Conservation (phyloP, 2,329 filamentous ascomycete genomes). For the Falciphora oryzae region DNA sequence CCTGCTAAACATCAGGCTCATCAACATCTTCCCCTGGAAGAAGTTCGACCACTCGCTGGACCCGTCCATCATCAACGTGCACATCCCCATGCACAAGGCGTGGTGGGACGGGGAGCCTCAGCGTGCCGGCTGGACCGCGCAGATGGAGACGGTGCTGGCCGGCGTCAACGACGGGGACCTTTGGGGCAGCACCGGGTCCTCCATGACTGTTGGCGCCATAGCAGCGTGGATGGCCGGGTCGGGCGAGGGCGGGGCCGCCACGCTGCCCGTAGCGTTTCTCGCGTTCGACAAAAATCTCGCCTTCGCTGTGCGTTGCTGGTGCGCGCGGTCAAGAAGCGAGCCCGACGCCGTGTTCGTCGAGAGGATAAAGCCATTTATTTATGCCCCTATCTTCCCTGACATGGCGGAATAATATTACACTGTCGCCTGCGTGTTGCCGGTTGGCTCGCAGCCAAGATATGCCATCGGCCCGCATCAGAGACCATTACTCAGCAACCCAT, state of each 20-base stretch:
- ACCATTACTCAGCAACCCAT: too few species aligned
- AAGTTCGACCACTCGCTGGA: not conserved
- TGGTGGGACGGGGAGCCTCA: constrained; percentile 3
- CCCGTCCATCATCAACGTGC: constrained; percentile 4
- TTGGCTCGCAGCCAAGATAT: too few species aligned
- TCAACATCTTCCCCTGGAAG: constrained; percentile 4
- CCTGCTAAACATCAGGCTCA: not conserved
- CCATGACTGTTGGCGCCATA: not conserved
- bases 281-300: constrained; percentile 3
- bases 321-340: not conserved
- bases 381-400: not conserved
- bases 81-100: not conserved
- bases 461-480: too few species aligned
- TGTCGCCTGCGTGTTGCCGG: too few species aligned
- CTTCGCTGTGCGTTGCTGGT: constrained; percentile 1
- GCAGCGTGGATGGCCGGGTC: not conserved
- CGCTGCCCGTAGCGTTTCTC: not conserved
- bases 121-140: too few species aligned
- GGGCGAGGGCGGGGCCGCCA: not conserved
- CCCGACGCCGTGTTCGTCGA: not conserved
- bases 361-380: not conserved
- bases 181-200: not conserved
- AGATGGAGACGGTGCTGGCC: not conserved
- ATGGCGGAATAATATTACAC: too few species aligned
- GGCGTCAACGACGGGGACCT: not conserved